A percentile compares a stretch with the other conserved stretches of the same genome.
phyloP scores from a whole-genome alignment of 176 grass and related monocot genomes.

The Tuctoria greenei region DNA sequence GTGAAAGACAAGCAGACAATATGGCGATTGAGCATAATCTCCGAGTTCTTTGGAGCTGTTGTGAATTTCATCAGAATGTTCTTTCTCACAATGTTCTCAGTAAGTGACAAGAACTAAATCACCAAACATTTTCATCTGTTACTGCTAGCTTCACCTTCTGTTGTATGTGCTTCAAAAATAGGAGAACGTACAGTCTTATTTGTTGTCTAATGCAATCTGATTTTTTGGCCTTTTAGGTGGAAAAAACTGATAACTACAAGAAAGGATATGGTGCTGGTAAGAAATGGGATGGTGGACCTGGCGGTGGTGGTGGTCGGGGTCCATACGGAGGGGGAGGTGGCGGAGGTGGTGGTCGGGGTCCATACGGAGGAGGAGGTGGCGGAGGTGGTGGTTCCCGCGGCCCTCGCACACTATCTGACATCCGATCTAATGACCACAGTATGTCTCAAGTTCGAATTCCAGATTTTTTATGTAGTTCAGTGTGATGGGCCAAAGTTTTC shows the following conservation, averaged over 20 bases:
- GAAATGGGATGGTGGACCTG: constrained; percentile 98
- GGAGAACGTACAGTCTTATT: constrained; percentile 8
- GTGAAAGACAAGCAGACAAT: constrained; percentile 81
- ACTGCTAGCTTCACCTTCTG: not conserved
- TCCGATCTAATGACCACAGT: constrained; percentile 80
- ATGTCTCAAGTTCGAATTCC: constrained; percentile 23
- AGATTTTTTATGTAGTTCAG: not conserved
- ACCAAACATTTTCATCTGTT: not conserved
- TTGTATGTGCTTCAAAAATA: constrained; percentile 2
- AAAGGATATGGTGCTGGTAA: constrained; percentile 78
- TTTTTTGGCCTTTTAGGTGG: constrained; percentile 46
- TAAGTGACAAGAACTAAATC: constrained; percentile 33
- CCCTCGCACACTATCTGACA: constrained; percentile 70
- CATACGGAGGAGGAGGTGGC: constrained; percentile 57
- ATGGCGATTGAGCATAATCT: constrained; percentile 90
- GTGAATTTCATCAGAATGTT: constrained; percentile 72
- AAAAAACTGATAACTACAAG: constrained; percentile 79
- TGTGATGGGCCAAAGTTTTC: not conserved
- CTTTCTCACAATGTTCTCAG: constrained; percentile 89
- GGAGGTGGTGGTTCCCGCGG: constrained; percentile 52
- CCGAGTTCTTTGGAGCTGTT: constrained; percentile 78
- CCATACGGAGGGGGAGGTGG: constrained; percentile 49
- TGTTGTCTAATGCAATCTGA: not conserved
- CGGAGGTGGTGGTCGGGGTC: constrained; percentile 71
- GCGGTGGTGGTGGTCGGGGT: constrained; percentile 66